These are phyloP conservation scores for Babesia sp. DNA, from an alignment of 169 alveolate species.

Conservation along the genomic window DNA sequence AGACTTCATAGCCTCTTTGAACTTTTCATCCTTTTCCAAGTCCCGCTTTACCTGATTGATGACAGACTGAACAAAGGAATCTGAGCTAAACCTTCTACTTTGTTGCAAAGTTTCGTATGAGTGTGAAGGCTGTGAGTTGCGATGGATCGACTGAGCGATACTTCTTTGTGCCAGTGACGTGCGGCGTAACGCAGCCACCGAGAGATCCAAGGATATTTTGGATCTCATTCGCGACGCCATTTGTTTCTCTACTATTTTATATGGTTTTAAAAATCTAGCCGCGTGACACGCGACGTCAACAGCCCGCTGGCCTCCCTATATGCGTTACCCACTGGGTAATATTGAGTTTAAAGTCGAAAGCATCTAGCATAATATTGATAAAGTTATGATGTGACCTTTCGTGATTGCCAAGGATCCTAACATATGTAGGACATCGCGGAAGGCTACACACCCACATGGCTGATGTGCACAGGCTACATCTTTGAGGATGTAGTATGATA, in stretches of 20 bases:
- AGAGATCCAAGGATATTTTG: background rate
- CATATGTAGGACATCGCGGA: background rate
- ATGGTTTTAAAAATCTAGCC: background rate
- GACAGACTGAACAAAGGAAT: slow-evolving; percentile 74
- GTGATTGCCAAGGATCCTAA: background rate
- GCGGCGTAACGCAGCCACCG: background rate
- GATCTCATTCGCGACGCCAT: background rate
- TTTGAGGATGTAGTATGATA: background rate
- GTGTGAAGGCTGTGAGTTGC: slow-evolving; percentile 9
- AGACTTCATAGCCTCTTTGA: slow-evolving; percentile 77
- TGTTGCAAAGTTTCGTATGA: background rate
- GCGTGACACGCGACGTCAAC: background rate
- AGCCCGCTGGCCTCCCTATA: background rate
- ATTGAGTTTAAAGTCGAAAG: background rate
- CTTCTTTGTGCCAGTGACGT: background rate
- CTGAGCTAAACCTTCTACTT: slow-evolving; percentile 39
- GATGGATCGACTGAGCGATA: background rate
- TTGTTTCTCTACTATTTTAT: background rate
- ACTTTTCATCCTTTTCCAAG: slow-evolving; percentile 75
- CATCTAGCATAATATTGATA: background rate
- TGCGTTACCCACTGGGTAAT: background rate
- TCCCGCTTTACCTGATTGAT: slow-evolving; percentile 78
- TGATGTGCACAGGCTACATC: background rate
- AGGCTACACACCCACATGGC: slow-evolving; percentile 15
- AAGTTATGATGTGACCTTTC: too few species aligned